These are phyloP conservation scores for Nothopassalora personata DNA, from an alignment of 2,329 filamentous ascomycete species.

Conservation along the genomic window DNA sequence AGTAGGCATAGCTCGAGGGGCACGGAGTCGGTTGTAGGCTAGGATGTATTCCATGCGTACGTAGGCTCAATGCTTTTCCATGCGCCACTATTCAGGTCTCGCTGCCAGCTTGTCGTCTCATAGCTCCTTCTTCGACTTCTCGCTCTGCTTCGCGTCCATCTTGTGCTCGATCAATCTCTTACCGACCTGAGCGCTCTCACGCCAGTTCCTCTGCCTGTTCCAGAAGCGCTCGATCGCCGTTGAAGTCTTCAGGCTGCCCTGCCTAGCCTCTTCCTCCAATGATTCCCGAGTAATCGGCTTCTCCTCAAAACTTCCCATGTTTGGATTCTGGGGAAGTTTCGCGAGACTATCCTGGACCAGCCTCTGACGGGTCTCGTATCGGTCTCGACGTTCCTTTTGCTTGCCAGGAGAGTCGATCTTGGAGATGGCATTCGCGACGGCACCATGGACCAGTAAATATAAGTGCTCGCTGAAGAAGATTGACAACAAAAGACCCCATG, in stretches of 20 bases:
- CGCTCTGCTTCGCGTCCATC: constrained; percentile 20
- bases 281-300: constrained; percentile 59
- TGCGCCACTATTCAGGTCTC: no score
- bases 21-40: no score
- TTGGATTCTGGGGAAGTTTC: constrained; percentile 43
- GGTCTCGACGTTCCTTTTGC: constrained; percentile 76
- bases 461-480: constrained; percentile 85
- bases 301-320: constrained; percentile 43
- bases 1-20: no score
- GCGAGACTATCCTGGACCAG: constrained; percentile 68
- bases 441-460: constrained; percentile 72
- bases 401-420: constrained; percentile 82
- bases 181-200: constrained; percentile 49
- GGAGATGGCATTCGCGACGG: constrained; percentile 65
- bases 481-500: constrained; percentile 73
- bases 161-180: constrained; percentile 46
- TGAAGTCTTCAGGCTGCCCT: constrained; percentile 36
- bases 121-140: constrained; percentile 32
- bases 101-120: constrained; percentile 5
- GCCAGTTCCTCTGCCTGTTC: constrained; percentile 46
- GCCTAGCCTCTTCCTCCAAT: constrained; percentile 55
- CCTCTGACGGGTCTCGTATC: constrained; percentile 73
- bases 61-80: no score
- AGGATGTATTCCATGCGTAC: no score
- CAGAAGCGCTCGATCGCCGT: constrained; percentile 50